Evolutionary conservation across 2,329 filamentous ascomycete genomes (phyloP).

Genomic region (Aspergillus sp.): DNA sequence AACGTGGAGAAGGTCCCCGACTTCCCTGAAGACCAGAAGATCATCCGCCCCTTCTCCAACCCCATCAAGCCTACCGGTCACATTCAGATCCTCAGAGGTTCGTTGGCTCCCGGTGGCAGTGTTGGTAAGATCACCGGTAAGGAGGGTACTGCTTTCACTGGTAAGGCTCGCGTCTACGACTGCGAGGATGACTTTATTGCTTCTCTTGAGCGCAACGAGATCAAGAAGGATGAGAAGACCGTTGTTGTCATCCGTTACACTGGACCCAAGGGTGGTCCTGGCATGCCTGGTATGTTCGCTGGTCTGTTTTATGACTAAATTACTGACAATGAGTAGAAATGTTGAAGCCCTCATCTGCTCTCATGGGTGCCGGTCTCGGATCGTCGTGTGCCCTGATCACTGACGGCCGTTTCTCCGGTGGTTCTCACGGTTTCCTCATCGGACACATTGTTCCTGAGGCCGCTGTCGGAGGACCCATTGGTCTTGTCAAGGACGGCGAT

Average conservation of each 20-base stretch:
- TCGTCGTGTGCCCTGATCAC: constrained; percentile 64
- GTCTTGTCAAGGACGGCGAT: constrained; percentile 5
- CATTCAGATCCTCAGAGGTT: constrained; percentile 62
- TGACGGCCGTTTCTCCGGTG: constrained; percentile 43
- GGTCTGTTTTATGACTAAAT: too few species aligned
- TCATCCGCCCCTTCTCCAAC: constrained; percentile 49
- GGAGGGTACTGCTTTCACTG: constrained; percentile 59
- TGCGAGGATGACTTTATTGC: constrained; percentile 60
- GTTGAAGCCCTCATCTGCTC: constrained; percentile 64
- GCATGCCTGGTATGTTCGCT: constrained; percentile 48
- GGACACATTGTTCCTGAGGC: constrained; percentile 18
- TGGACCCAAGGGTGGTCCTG: constrained; percentile 64
- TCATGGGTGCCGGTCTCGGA: constrained; percentile 66
- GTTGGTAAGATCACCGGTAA: constrained; percentile 70
- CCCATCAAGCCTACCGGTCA: constrained; percentile 64
- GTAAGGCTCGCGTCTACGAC: constrained; percentile 62
- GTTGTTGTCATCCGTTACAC: constrained; percentile 67
- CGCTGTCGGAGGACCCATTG: constrained; percentile 8
- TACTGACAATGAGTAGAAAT: constrained; percentile 44
- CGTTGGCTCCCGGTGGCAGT: constrained; percentile 60
- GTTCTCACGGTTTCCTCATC: constrained; percentile 40
- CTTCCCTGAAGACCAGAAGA: constrained; percentile 2
- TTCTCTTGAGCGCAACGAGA: constrained; percentile 58
- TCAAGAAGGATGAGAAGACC: constrained; percentile 66
- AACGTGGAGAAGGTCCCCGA: constrained; percentile 3